Evolutionary conservation across 805 yeast species (phyloP).

Genomic region (Suhomyces sp.): DNA sequence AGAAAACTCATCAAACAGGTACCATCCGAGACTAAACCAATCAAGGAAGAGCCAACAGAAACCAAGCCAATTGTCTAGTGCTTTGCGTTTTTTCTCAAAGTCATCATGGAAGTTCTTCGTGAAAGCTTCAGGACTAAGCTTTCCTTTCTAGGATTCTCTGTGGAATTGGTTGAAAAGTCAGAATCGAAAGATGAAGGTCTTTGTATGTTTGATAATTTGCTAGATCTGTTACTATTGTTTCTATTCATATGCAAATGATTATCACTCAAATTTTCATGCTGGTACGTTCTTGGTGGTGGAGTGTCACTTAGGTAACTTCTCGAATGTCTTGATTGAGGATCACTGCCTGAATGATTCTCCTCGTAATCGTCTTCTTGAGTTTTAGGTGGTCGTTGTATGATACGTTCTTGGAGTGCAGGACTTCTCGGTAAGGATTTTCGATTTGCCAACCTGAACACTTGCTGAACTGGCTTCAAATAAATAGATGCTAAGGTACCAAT

Average conservation of each 20-base stretch:
- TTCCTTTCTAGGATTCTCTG: slow-evolving; percentile 15
- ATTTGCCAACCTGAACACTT: slow-evolving; percentile 68
- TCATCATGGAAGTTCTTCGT: slow-evolving; percentile 32
- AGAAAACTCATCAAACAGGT: background rate
- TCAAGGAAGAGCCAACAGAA: background rate
- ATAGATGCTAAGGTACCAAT: slow-evolving; percentile 82
- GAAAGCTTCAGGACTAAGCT: slow-evolving; percentile 33
- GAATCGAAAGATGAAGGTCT: slow-evolving; percentile 23
- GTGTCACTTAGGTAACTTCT: background rate
- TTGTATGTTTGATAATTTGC: slow-evolving; percentile 12
- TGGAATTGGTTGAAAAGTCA: slow-evolving; percentile 13
- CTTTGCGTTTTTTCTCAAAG: slow-evolving; percentile 16
- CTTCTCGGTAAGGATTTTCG: slow-evolving; percentile 48
- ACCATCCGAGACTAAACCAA: background rate
- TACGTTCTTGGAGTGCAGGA: slow-evolving; percentile 35
- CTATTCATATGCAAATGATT: slow-evolving; percentile 3
- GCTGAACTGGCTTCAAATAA: slow-evolving; percentile 79
- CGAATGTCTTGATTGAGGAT: background rate
- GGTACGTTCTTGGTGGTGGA: background rate
- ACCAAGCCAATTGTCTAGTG: slow-evolving; percentile 3
- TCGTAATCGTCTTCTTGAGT: background rate
- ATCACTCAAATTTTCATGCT: background rate
- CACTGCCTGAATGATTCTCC: background rate
- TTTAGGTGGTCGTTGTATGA: slow-evolving; percentile 5
- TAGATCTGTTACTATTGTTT: slow-evolving; percentile 3